Conservation (phyloP, 2,329 filamentous ascomycete species). For the Leptographium flavum region DNA sequence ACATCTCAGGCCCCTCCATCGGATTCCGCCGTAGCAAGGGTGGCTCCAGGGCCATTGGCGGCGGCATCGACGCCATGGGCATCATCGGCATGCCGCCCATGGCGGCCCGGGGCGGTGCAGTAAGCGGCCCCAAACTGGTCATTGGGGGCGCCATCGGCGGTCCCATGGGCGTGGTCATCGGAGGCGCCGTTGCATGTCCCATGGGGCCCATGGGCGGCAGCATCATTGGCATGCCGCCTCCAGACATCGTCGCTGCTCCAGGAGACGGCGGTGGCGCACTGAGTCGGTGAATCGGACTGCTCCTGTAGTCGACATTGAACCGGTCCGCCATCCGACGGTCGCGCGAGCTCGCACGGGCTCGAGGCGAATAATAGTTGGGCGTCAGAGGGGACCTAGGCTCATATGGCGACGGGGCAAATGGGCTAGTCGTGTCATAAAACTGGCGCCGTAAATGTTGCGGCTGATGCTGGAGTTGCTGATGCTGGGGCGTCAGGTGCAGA, state of each 20-base stretch:
- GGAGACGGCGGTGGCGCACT: slow-evolving; percentile 9
- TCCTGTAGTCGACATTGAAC: slow-evolving; percentile 18
- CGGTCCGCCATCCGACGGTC: slow-evolving; percentile 29
- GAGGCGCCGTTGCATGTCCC: neutral
- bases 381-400: slow-evolving; percentile 21
- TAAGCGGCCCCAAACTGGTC: slow-evolving; percentile 14
- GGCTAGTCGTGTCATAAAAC: neutral
- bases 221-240: slow-evolving; percentile 3
- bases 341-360: slow-evolving; percentile 26
- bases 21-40: slow-evolving; percentile 24
- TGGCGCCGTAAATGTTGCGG: neutral
- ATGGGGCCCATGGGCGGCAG: neutral
- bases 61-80: slow-evolving; percentile 12
- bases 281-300: slow-evolving; percentile 7
- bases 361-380: slow-evolving; percentile 26
- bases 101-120: slow-evolving; percentile 3
- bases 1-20: slow-evolving; percentile 24
- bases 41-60: slow-evolving; percentile 13
- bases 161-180: slow-evolving; percentile 11
- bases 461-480: neutral
- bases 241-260: slow-evolving; percentile 11
- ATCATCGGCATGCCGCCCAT: slow-evolving; percentile 12
- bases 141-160: slow-evolving; percentile 10
- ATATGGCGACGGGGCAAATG: neutral
- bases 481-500: neutral